phyloP scores from a whole-genome alignment of 768 basidiomycete species.

The Paxillus rubicundulus region DNA sequence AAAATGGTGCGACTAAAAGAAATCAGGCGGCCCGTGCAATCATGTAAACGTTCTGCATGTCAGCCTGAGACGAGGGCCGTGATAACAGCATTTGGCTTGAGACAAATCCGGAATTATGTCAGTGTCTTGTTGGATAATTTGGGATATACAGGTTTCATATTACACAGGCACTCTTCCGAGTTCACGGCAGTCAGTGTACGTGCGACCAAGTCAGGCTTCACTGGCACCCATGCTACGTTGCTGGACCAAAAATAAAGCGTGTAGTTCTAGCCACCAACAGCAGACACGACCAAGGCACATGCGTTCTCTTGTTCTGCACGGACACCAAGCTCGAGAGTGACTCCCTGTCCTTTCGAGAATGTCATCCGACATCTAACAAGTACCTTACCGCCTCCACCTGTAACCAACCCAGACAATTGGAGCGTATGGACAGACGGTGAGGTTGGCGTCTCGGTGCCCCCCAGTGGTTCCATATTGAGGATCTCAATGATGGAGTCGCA shows the following conservation, averaged over 20 bases:
- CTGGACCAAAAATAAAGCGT: background rate
- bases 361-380: conserved; percentile 96
- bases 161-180: background rate
- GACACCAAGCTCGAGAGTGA: conserved; percentile 88
- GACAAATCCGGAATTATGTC: conserved; percentile 1
- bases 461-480: conserved; percentile 94
- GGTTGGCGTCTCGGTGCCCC: conserved; percentile 81
- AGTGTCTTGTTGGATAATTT: background rate
- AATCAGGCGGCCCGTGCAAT: background rate
- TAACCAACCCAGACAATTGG: conserved; percentile 86
- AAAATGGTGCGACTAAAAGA: conserved; percentile 6
- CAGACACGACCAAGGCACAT: conserved; percentile 84
- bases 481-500: conserved; percentile 96
- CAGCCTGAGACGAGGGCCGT: conserved; percentile 1
- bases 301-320: conserved; percentile 89
- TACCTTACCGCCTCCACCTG: conserved; percentile 94
- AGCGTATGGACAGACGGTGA: conserved; percentile 90
- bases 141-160: conserved; percentile 7
- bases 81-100: conserved; percentile 4
- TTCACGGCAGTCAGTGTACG: background rate
- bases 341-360: conserved; percentile 83
- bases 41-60: conserved; percentile 2
- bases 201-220: background rate
- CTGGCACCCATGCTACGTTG: conserved; percentile 1
- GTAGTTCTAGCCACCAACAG: conserved; percentile 65